Evolutionary conservation across 2,329 filamentous ascomycete species (phyloP).

Genomic region (Exophiala sideris): DNA sequence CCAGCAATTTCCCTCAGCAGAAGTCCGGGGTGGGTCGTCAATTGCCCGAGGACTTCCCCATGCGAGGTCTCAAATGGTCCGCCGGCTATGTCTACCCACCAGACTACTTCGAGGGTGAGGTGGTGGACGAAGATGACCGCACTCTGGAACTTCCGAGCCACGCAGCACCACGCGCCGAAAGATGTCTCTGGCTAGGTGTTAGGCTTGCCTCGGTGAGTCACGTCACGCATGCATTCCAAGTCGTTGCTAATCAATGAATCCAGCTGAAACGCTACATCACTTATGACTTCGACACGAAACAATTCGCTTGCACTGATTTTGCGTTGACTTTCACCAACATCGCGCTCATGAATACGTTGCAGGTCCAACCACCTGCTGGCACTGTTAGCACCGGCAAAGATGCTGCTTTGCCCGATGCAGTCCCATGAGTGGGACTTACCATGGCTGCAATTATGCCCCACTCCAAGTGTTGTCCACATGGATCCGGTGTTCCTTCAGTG

Average conservation of each 20-base stretch:
- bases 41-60: constrained; percentile 57
- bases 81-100: constrained; percentile 46
- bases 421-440: not conserved
- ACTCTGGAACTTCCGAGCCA: constrained; percentile 50
- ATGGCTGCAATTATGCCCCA: too few relatives aligned
- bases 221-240: not conserved
- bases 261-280: constrained; percentile 37
- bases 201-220: constrained; percentile 41
- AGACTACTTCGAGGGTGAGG: constrained; percentile 49
- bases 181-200: constrained; percentile 51
- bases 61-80: constrained; percentile 55
- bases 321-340: constrained; percentile 7
- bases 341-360: constrained; percentile 13
- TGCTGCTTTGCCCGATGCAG: constrained; percentile 12
- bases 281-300: constrained; percentile 32
- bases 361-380: constrained; percentile 1
- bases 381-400: constrained; percentile 3
- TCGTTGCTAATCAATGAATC: constrained; percentile 15
- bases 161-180: constrained; percentile 46
- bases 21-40: constrained; percentile 44
- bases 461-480: too few relatives aligned
- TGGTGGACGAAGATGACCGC: constrained; percentile 55
- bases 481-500: too few relatives aligned
- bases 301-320: constrained; percentile 34
- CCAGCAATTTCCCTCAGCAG: constrained; percentile 40